A percentile compares a stretch with the other conserved stretches of the same genome.
Conservation (phyloP, 31 red algal genomes). For the Asparagopsis taxiformis region DNA sequence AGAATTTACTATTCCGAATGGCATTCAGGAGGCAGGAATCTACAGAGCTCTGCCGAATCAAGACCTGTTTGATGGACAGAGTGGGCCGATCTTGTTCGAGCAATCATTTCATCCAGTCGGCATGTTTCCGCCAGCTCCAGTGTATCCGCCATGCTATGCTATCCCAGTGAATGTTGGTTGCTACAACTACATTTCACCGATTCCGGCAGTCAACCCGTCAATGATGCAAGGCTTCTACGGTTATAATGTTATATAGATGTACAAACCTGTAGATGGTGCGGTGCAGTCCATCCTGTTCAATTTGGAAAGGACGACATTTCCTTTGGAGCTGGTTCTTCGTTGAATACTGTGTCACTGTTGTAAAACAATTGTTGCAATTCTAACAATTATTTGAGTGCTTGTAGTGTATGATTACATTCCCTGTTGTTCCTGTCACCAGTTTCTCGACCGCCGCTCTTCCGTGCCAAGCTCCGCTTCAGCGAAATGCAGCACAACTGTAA, state of each 20-base stretch:
- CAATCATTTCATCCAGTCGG: neutral
- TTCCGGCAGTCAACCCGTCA: neutral
- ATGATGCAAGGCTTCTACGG: neutral
- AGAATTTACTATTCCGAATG: neutral
- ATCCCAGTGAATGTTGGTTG: neutral
- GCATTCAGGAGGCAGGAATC: neutral
- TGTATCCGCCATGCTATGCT: neutral
- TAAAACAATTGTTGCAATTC: neutral
- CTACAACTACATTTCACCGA: conserved; percentile 1
- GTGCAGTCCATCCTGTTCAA: neutral
- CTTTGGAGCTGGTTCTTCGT: neutral
- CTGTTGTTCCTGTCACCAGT: no score
- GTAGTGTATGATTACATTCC: no score
- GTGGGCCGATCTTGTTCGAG: neutral
- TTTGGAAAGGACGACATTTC: neutral
- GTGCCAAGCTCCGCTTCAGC: no score
- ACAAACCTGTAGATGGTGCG: no score
- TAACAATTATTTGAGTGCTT: no score
- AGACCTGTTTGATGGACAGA: neutral
- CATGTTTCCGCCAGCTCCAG: neutral
- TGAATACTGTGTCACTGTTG: neutral
- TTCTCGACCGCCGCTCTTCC: no score
- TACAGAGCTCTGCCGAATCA: neutral
- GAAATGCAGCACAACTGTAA: no score
- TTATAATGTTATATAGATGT: neutral